Conservation (phyloP, 2,329 filamentous ascomycete genomes). For the Alternaria hordeiaustralica region DNA sequence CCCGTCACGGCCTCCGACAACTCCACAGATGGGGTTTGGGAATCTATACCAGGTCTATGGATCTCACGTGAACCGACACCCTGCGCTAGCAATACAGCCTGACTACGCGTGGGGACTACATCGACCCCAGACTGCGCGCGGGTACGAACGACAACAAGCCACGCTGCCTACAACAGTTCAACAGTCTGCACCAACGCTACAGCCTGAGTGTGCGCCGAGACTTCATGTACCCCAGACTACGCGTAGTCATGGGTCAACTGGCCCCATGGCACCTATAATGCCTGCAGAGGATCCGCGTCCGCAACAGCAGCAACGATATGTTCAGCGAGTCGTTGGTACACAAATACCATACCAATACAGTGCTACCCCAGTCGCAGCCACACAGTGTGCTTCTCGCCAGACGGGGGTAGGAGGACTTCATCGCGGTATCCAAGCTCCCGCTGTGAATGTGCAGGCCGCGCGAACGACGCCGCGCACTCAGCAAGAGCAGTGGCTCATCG, state of each 20-base stretch:
- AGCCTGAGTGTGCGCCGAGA: neutral
- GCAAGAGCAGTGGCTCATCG: neutral
- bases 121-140: neutral
- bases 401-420: neutral
- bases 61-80: neutral
- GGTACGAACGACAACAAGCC: fast-evolving
- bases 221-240: neutral
- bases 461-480: neutral
- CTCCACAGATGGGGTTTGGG: neutral
- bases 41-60: neutral
- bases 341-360: neutral
- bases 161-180: neutral
- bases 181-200: neutral
- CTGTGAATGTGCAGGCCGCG: neutral
- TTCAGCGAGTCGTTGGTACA: neutral
- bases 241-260: too few species aligned
- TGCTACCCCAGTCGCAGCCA: neutral
- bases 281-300: fast-evolving
- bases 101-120: neutral
- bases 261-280: neutral
- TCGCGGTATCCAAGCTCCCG: neutral
- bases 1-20: neutral
- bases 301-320: neutral
- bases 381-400: too few species aligned
- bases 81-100: neutral